Evolutionary conservation across 805 yeast genomes (phyloP), one percentile per base, ranked within the genome.

Genomic region (Sugiyamaella valdiviana): DNA sequence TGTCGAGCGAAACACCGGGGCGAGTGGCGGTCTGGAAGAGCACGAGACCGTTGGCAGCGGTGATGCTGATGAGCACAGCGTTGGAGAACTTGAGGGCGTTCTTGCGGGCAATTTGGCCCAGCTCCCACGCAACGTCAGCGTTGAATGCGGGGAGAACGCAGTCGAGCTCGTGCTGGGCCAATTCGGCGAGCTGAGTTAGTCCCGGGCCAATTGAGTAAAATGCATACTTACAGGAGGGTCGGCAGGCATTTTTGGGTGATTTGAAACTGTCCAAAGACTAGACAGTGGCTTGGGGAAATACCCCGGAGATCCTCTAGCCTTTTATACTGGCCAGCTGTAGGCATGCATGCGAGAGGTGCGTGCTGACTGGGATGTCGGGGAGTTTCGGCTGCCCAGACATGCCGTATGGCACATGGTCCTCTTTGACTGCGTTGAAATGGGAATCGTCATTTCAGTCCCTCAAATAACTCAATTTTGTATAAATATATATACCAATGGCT

Each of bases 31-130:
- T 51, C 46, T 61, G 65, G 55, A 63, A 63, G 43, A 49, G 49
- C 2, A 58, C 45, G 35, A 57, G 57, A 7, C 63, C 64, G 9
- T 42, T 52, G 39, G 54, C 48, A 21, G 46, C 44, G 39, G 57
- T 42, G 46, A 63, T 59, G 39, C 55, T 52, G 46, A 63, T 59
- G 24, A 60, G 49, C 14, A 59, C 61, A 5, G 64, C 51, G 24
- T 52, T 45, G 24, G 44, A 45, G 42, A 43, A 40, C 42, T 49
- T 32, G 90, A 63, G 83, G 74, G 58, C 95, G 89, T 56, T 82
- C 81, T 66, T 89, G 73, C 5, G 95, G 80, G 6, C 91, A 90
- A 84, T 38, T 82, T 66, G 0, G 83, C 83, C 6, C 87, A 85
- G 44, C 79, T 81, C 64, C 81, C 84, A 5, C 86, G 93, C 60